Base-by-base conservation (phyloP, 371 early-diverging fungal genomes). In the Rhizomucor pusillus region DNA sequence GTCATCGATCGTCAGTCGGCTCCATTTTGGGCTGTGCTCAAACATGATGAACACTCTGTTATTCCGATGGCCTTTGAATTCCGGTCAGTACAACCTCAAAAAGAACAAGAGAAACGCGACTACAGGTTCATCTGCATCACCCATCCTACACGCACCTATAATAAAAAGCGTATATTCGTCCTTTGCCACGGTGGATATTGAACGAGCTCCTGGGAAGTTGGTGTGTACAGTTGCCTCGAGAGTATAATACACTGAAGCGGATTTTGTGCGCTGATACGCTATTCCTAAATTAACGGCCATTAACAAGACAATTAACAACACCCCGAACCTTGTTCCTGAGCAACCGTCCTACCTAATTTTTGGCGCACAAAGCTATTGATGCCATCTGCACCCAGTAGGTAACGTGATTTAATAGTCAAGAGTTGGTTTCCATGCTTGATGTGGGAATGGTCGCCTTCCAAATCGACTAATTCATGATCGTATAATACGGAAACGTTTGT, bases 11-110 rank as follows among this genome's bases (percentile, higher is more conserved):
- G 60, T 58, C 25, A 63, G 43, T 14, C 61, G 57, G 45, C 64
- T 67, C 75, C 75, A 75, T 13, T 62, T 59, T 13, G 71, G 61
- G 20, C 62, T 52, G 45, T 71, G 71, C 35, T 75, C 71, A 51
- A 75, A 65, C 14, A 62, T 58, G 43, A 75, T 60, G 18, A 68
- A 63, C 14, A 66, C 33, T 40, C 52, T 56, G 0, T 62, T 55
- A n/a, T 55, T 34, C 19, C 41, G 36, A 19, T 47, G 55, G 22
- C 47, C 55, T 55, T 18, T 24, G 5, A 47, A 20, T 36, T 50
- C n/a, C 13, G 2, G 12, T 37, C 33, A 1, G 25, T 16, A 5
- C 14, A 24, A 44, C 5, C 9, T 7, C 1, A 46, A 46, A 46
- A 1, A 7, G 16, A 46, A 46, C n/a, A n/a, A n/a, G n/a, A n/a